phyloP scores from a whole-genome alignment of 192 early-diverging fungal genomes.

The Mortierella claussenii region DNA sequence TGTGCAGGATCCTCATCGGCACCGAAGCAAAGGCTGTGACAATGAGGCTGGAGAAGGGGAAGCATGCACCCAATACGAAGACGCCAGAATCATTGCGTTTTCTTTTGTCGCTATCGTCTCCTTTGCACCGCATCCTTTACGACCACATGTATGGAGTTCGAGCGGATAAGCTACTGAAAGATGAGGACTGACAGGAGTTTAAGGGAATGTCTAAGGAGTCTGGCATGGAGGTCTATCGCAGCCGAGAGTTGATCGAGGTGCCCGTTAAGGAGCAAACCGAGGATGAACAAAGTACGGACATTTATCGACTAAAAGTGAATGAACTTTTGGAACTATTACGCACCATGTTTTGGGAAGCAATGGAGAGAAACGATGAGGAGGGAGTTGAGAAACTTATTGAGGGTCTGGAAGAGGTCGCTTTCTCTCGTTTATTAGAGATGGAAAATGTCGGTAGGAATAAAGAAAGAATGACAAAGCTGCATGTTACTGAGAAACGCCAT shows the following conservation, averaged over 20 bases:
- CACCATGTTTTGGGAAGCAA: background rate
- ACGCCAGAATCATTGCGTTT: no score
- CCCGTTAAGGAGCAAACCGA: background rate
- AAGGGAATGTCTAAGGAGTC: slow-evolving; percentile 15
- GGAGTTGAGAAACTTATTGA: no score
- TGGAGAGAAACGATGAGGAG: background rate
- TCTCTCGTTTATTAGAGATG: no score
- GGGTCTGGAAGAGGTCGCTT: no score
- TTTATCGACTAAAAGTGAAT: slow-evolving; percentile 8
- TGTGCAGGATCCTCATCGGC: no score
- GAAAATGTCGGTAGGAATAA: no score
- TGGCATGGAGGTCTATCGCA: slow-evolving; percentile 20
- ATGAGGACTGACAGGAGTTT: slow-evolving; percentile 17
- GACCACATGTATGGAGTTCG: background rate
- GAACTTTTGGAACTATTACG: slow-evolving; percentile 11
- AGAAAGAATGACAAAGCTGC: no score
- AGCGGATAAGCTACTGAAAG: background rate
- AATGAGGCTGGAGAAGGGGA: no score
- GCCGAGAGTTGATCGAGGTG: background rate
- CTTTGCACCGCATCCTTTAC: background rate
- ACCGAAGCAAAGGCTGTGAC: no score
- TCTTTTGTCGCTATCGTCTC: background rate
- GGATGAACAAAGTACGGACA: slow-evolving; percentile 1
- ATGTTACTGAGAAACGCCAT: no score
- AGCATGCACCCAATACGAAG: no score